phyloP scores from a whole-genome alignment of 345 rosid species.

The Carallia brachiata region DNA sequence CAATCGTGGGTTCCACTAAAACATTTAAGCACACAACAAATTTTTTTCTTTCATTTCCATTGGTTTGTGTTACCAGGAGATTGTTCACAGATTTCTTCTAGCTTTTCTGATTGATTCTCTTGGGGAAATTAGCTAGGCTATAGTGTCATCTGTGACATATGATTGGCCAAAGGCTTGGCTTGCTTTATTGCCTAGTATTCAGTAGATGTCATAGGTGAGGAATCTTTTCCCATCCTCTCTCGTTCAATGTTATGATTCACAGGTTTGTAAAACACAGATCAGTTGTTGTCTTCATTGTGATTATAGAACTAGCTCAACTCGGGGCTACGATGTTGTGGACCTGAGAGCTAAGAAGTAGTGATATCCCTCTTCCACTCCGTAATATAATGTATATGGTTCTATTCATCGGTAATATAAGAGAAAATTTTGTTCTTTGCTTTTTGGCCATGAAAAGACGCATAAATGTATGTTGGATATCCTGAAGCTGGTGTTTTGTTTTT shows the following conservation, averaged over 20 bases:
- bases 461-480: too few species aligned
- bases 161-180: constrained; percentile 98
- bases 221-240: constrained; percentile 2
- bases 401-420: neutral
- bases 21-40: neutral
- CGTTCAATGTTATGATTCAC: constrained; percentile 9
- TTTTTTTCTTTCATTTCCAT: neutral
- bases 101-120: constrained; percentile 65
- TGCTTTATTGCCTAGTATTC: constrained; percentile 66
- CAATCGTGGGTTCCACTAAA: neutral
- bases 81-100: constrained; percentile 66
- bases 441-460: neutral
- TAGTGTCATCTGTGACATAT: constrained; percentile 67
- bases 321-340: neutral
- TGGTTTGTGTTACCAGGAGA: constrained; percentile 47
- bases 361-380: neutral
- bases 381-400: constrained; percentile 2
- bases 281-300: neutral
- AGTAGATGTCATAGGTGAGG: constrained; percentile 47
- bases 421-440: neutral
- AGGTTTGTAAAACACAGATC: constrained; percentile 12
- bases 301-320: neutral
- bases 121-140: constrained; percentile 82
- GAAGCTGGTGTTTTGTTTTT: too few species aligned
- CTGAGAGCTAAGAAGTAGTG: neutral